phyloP scores from a whole-genome alignment of 257 asterid species.

The Fraxinus americana region DNA sequence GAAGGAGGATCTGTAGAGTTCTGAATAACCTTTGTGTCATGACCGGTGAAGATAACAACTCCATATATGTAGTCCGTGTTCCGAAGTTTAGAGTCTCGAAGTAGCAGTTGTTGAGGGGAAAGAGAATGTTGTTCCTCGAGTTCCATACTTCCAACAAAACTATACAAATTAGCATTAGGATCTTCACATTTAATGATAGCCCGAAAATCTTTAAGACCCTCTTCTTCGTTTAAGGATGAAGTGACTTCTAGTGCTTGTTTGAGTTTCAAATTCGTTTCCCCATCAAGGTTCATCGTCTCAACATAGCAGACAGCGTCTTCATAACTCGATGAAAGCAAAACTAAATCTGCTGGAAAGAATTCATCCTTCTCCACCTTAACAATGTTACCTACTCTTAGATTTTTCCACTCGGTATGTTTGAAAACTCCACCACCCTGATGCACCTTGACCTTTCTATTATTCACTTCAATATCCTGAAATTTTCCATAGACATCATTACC shows the following conservation, averaged over 20 bases:
- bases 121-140: constrained; percentile 58
- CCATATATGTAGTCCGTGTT: constrained; percentile 82
- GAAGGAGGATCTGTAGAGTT: constrained; percentile 91
- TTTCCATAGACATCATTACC: constrained; percentile 10
- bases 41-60: constrained; percentile 87
- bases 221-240: constrained; percentile 53
- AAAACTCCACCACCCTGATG: constrained; percentile 68
- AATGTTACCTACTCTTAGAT: constrained; percentile 81
- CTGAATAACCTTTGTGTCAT: constrained; percentile 89
- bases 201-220: constrained; percentile 46
- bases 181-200: constrained; percentile 84
- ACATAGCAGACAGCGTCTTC: constrained; percentile 91
- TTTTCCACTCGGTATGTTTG: constrained; percentile 62
- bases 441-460: constrained; percentile 71
- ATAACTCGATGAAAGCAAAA: constrained; percentile 83
- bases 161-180: constrained; percentile 85
- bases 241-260: constrained; percentile 78
- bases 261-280: constrained; percentile 89
- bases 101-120: constrained; percentile 81
- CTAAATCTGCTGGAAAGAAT: constrained; percentile 88
- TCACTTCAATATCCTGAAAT: constrained; percentile 81
- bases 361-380: constrained; percentile 87
- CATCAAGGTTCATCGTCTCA: constrained; percentile 96
- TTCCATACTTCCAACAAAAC: constrained; percentile 82
- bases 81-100: constrained; percentile 80